These are phyloP conservation scores for Acacia concinna DNA, from an alignment of 331 rosid genomes.

Conservation along the genomic window DNA sequence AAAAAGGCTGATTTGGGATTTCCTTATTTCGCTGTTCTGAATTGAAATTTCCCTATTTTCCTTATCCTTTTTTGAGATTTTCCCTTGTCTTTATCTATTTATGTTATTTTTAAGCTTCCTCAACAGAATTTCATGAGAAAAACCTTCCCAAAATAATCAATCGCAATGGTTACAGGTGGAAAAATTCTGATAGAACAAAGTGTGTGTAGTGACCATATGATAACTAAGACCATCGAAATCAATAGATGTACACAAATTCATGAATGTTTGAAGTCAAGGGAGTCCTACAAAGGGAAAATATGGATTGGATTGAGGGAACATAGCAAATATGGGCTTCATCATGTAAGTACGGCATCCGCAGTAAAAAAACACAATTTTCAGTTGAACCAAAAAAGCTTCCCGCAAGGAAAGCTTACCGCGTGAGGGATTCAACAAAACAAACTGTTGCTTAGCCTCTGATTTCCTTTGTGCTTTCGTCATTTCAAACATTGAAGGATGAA, in stretches of 20 bases:
- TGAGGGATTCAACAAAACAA: not conserved
- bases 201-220: not conserved
- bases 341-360: not conserved
- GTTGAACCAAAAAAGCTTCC: not conserved
- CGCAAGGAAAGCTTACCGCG: not conserved
- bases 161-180: conserved; percentile 36
- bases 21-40: too few species aligned
- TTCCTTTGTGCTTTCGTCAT: not conserved
- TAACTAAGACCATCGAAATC: not conserved
- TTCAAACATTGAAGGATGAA: not conserved
- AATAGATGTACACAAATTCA: not conserved
- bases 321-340: not conserved
- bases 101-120: conserved; percentile 55
- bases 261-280: not conserved
- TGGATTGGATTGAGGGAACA: not conserved
- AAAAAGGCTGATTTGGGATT: too few species aligned
- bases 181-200: conserved; percentile 14
- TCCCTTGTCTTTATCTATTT: too few species aligned
- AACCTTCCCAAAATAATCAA: conserved; percentile 77
- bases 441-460: not conserved
- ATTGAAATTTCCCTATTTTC: too few species aligned
- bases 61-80: too few species aligned
- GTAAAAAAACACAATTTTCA: not conserved
- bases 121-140: conserved; percentile 52
- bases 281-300: not conserved